These are phyloP conservation scores for Delphinella strobiligena DNA, from an alignment of 2,329 filamentous ascomycete genomes.

Conservation along the genomic window DNA sequence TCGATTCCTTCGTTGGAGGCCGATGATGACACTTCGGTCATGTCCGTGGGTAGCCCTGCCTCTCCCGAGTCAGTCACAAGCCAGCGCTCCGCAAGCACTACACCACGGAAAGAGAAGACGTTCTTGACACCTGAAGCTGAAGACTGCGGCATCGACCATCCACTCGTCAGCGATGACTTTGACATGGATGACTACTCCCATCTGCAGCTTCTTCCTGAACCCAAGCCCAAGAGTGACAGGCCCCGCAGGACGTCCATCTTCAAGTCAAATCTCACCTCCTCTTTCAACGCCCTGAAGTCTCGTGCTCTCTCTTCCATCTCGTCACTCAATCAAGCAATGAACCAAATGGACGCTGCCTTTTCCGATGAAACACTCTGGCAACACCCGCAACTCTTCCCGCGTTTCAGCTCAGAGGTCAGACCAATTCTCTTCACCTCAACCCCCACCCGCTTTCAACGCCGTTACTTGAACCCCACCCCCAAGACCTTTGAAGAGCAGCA, in stretches of 20 bases:
- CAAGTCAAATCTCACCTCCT: constrained; percentile 53
- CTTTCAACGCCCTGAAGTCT: constrained; percentile 48
- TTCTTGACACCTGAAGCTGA: constrained; percentile 38
- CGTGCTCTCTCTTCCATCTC: constrained; percentile 47
- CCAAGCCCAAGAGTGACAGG: constrained; percentile 26
- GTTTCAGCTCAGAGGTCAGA: constrained; percentile 48
- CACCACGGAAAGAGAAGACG: constrained; percentile 33
- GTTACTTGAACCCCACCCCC: constrained; percentile 47
- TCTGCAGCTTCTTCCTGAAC: constrained; percentile 20
- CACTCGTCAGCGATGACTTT: constrained; percentile 33
- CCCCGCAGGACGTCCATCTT: constrained; percentile 27
- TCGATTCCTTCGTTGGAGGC: constrained; percentile 42
- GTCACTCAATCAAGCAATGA: constrained; percentile 32
- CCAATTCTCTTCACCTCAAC: constrained; percentile 41
- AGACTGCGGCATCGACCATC: constrained; percentile 46
- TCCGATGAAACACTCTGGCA: constrained; percentile 49
- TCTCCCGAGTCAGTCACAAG: constrained; percentile 28
- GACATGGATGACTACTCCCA: constrained; percentile 15
- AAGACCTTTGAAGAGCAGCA: constrained; percentile 25
- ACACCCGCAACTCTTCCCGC: constrained; percentile 45
- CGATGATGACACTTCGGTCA: constrained; percentile 35
- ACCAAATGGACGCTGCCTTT: constrained; percentile 20
- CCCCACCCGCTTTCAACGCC: constrained; percentile 44
- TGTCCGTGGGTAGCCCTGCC: constrained; percentile 30
- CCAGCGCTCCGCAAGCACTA: constrained; percentile 19